Base-by-base conservation (phyloP, 2,329 filamentous ascomycete species). In the Ceratocystis albifundus region DNA sequence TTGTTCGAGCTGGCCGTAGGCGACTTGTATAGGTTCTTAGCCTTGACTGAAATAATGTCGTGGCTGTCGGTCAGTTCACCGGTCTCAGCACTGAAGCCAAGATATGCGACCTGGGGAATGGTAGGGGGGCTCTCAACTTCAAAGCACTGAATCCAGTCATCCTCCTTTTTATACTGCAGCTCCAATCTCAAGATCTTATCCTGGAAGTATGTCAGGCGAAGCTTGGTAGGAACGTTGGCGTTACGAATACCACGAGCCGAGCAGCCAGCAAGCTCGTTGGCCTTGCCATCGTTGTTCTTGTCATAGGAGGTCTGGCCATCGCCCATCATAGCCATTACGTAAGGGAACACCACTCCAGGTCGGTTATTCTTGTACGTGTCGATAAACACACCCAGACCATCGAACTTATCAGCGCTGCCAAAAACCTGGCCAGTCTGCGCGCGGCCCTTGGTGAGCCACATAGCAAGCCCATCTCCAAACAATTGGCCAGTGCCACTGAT, bases 321-420 rank as follows among this genome's bases (percentile, higher is more conserved):
- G 68, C 94, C 94, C 71, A 91, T 81, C 94, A 97, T 97, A 69
- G 92, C 93, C 92, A 97, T 96, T 72, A 99, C 88, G 74, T 96
- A 96, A 63, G 94, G 94, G 77, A 99, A 99, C 61, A 96, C 89
- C 53, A 90, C 88, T 55, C 94, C 94, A 0, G 94, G 93, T 15
- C 94, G 86, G 80, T 96, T 96, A 80, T 99, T 99, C 85, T 99
- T 99, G 82, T 99, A 99, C 57, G 94, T 99, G 75, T 99, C 94
- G 78, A 99, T 84, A 80, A 96, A 97, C 76, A 99, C 83, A 65
- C 91, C 94, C 61, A 99, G 82, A 3, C 94, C 94, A 75, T 99
- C 93, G 72, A 97, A 99, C 70, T 84, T 84, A 77, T 99, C 93
- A 36, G 82, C 80, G 71, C 87, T 87, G 63, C 94, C 94, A 76